These are phyloP conservation scores for Penicillium italicum DNA, from an alignment of 2,329 filamentous ascomycete genomes.

Conservation along the genomic window DNA sequence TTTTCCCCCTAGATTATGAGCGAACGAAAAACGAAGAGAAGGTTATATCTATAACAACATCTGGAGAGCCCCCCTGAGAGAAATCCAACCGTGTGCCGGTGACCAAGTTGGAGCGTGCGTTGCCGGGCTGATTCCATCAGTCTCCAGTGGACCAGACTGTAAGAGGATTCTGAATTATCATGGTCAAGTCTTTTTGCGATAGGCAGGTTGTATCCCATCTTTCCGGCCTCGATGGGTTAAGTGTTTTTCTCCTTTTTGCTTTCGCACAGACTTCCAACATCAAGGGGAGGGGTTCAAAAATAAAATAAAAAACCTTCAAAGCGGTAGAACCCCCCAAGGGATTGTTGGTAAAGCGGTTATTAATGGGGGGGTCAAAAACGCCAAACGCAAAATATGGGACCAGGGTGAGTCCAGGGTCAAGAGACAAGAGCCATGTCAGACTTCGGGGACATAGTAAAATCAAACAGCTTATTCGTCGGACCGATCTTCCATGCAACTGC, in stretches of 20 bases:
- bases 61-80: not conserved
- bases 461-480: constrained; percentile 12
- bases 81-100: constrained; percentile 7
- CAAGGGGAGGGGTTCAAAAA: not conserved
- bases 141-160: constrained; percentile 12
- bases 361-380: not conserved
- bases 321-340: not conserved
- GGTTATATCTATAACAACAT: constrained; percentile 6
- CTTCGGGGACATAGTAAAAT: constrained; percentile 8
- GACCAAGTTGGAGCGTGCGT: constrained; percentile 20
- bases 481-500: constrained; percentile 8
- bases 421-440: constrained; percentile 12
- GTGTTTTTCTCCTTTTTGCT: not conserved
- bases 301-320: not conserved
- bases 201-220: constrained; percentile 1
- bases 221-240: not conserved
- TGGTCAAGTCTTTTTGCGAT: not conserved
- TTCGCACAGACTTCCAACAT: constrained; percentile 3
- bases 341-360: not conserved
- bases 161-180: constrained; percentile 2
- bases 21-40: not conserved
- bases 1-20: not conserved
- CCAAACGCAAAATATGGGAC: not conserved
- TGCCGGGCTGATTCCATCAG: constrained; percentile 15
- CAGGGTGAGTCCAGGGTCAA: not conserved